phyloP scores from a whole-genome alignment of 257 asterid genomes.

The Rhazya stricta region DNA sequence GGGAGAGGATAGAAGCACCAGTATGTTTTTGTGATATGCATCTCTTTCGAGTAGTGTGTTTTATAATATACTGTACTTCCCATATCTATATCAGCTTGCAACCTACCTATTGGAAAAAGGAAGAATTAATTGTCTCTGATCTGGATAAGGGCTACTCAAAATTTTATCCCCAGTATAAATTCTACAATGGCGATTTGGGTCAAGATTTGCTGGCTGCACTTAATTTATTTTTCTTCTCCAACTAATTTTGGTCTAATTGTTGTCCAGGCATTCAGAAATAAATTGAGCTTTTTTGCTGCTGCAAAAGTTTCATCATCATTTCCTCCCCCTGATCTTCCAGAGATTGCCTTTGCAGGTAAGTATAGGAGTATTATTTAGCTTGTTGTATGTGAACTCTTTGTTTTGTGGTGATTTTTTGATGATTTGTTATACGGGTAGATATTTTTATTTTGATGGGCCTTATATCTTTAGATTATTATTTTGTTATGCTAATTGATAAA shows the following conservation, averaged over 20 bases:
- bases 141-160: not conserved
- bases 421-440: not conserved
- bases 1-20: conserved; percentile 86
- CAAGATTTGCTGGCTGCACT: not conserved
- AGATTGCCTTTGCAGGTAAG: conserved; percentile 98
- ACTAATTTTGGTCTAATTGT: conserved; percentile 19
- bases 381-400: not conserved
- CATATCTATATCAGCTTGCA: not conserved
- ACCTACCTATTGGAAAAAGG: not conserved
- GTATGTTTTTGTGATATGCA: conserved; percentile 43
- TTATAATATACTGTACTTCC: not conserved
- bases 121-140: not conserved
- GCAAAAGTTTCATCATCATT: conserved; percentile 92
- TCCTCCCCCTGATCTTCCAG: conserved; percentile 87
- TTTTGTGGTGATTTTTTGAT: not conserved
- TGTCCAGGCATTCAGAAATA: conserved; percentile 79
- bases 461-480: not conserved
- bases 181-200: not conserved
- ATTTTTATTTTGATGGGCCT: not conserved
- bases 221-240: conserved; percentile 1
- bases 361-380: not conserved
- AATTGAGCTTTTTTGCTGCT: conserved; percentile 85
- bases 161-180: not conserved
- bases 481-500: not conserved
- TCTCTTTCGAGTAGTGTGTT: not conserved